Percentiles rank a stretch among this genome's conserved stretches.
Conservation (phyloP, 1,284 basidiomycete genomes). For the Sanghuangporus sanghuang region DNA sequence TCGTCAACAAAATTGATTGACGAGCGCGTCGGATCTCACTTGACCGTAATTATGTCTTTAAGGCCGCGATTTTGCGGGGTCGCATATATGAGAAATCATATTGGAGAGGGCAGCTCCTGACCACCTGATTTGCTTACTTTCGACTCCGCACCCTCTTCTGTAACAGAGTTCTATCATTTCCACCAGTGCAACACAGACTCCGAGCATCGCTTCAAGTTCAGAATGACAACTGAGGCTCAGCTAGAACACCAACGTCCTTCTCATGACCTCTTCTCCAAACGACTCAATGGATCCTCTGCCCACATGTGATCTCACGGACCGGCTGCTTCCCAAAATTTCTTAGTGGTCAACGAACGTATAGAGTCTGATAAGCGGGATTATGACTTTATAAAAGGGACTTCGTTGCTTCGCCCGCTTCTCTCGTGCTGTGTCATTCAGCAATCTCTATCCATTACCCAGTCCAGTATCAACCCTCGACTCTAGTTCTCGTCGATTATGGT, state of each 20-base stretch:
- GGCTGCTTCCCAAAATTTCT: not conserved
- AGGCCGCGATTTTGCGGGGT: not conserved
- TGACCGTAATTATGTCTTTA: not conserved
- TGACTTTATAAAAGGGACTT: not conserved
- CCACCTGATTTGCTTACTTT: not conserved
- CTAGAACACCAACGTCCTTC: constrained; percentile 1
- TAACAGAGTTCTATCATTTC: not conserved
- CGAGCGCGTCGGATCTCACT: constrained; percentile 3
- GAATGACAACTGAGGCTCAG: not conserved
- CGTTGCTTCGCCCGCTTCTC: not conserved
- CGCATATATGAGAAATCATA: not conserved
- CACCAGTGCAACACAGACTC: not conserved
- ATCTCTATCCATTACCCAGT: not conserved
- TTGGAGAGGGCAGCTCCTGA: constrained; percentile 1
- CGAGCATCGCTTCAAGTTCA: not conserved
- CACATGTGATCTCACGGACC: constrained; percentile 15
- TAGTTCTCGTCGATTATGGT: constrained; percentile 28
- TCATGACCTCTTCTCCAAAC: constrained; percentile 10
- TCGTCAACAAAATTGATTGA: not conserved
- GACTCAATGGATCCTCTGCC: not conserved
- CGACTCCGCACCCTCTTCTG: not conserved
- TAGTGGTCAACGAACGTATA: not conserved
- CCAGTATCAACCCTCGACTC: not conserved
- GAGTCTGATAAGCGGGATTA: constrained; percentile 6
- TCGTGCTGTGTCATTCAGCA: not conserved